A percentile compares a stretch with the other conserved stretches of the same genome.
These are phyloP conservation scores for Ophiostoma sp. DNA, from an alignment of 2,329 filamentous ascomycete genomes.

Conservation along the genomic window DNA sequence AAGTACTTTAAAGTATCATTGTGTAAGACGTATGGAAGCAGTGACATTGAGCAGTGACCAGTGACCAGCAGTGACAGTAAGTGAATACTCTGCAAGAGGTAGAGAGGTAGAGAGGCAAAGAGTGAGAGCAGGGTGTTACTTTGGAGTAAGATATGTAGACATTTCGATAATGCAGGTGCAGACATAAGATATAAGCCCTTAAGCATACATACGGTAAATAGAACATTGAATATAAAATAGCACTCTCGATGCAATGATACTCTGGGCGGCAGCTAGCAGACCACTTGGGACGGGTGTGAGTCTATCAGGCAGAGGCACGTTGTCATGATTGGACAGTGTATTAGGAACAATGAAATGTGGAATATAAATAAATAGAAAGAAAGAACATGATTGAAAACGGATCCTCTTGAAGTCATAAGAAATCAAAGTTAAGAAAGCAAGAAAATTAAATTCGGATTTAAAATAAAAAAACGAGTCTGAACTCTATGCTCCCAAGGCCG, in stretches of 20 bases:
- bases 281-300: background rate
- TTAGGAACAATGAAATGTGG: no score
- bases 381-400: background rate
- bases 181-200: no score
- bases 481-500: no score
- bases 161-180: slow-evolving; percentile 1
- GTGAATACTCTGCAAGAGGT: background rate
- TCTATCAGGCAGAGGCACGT: background rate
- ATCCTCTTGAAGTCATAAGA: background rate
- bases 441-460: background rate
- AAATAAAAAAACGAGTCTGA: background rate
- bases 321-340: background rate
- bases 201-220: background rate
- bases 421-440: background rate
- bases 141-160: background rate
- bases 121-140: background rate
- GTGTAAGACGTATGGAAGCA: background rate
- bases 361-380: background rate
- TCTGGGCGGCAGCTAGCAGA: background rate
- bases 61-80: background rate
- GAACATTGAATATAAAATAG: background rate
- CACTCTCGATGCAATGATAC: background rate
- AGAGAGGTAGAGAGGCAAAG: background rate
- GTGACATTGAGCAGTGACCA: no score
- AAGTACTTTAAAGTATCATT: background rate